Conservation (phyloP, 1,139 yeast genomes). For the Saccharomycopsis hybrid region DNA sequence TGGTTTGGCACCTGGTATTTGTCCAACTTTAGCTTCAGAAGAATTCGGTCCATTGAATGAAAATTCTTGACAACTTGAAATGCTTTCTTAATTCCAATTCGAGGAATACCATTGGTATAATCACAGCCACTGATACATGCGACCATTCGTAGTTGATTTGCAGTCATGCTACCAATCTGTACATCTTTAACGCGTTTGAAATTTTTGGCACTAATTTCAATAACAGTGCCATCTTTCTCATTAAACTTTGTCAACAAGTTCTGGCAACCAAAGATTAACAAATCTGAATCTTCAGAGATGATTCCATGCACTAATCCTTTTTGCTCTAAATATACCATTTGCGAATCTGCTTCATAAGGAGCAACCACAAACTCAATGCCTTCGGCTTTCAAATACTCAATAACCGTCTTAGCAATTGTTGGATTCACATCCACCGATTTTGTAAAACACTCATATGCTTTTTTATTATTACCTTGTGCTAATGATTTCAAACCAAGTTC, state of each 20-base stretch:
- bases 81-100: slow-evolving; percentile 78
- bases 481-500: slow-evolving; percentile 46
- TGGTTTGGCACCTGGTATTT: slow-evolving; percentile 48
- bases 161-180: slow-evolving; percentile 37
- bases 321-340: slow-evolving; percentile 84
- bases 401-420: slow-evolving; percentile 81
- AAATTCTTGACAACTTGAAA: slow-evolving; percentile 51
- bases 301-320: slow-evolving; percentile 75
- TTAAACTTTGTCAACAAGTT: slow-evolving; percentile 73
- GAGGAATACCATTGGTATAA: slow-evolving; percentile 80
- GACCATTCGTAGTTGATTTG: slow-evolving; percentile 60
- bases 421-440: slow-evolving; percentile 87
- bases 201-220: slow-evolving; percentile 55
- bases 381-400: slow-evolving; percentile 59
- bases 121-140: slow-evolving; percentile 96
- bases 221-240: slow-evolving; percentile 63
- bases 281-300: slow-evolving; percentile 90
- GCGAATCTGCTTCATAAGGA: slow-evolving; percentile 98
- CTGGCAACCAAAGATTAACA: slow-evolving; percentile 80
- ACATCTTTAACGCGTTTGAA: slow-evolving; percentile 40
- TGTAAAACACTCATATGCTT: slow-evolving; percentile 65
- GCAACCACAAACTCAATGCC: slow-evolving; percentile 78
- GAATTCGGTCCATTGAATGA: slow-evolving; percentile 45
- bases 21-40: slow-evolving; percentile 58
- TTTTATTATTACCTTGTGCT: slow-evolving; percentile 44